Conservation (phyloP, 768 basidiomycete genomes). For the Amanita rubescens region DNA sequence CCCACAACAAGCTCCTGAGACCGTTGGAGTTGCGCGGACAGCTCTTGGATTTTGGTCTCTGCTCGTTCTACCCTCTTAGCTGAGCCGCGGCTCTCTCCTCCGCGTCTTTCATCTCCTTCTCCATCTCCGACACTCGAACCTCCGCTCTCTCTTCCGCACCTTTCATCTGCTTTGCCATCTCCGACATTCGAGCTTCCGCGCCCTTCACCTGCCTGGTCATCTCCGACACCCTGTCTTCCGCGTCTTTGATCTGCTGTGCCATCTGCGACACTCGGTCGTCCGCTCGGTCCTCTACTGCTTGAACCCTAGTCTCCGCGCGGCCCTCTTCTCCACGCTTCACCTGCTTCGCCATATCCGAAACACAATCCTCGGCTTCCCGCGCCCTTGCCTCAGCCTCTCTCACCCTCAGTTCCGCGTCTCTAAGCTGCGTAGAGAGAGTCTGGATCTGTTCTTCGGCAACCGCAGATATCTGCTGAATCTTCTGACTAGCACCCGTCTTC, state of each 20-base stretch:
- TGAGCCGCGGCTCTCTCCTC: background rate
- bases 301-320: too few relatives aligned
- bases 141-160: background rate
- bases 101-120: background rate
- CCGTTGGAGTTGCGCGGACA: too few relatives aligned
- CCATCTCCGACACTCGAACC: background rate
- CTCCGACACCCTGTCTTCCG: too few relatives aligned
- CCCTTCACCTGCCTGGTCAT: too few relatives aligned
- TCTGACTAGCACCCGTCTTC: background rate
- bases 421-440: too few relatives aligned
- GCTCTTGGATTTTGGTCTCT: background rate
- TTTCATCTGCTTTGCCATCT: too few relatives aligned
- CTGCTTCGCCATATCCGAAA: too few relatives aligned
- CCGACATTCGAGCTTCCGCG: too few relatives aligned
- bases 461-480: background rate
- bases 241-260: background rate
- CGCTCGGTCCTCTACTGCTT: too few relatives aligned
- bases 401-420: background rate
- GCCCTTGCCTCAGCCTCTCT: background rate
- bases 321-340: background rate
- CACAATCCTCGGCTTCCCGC: too few relatives aligned
- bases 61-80: background rate
- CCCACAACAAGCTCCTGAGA: too few relatives aligned
- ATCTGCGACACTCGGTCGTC: background rate
- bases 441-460: too few relatives aligned